Conservation (phyloP, 202 grass and related monocot genomes). For the Cymbopogon flexuosus region DNA sequence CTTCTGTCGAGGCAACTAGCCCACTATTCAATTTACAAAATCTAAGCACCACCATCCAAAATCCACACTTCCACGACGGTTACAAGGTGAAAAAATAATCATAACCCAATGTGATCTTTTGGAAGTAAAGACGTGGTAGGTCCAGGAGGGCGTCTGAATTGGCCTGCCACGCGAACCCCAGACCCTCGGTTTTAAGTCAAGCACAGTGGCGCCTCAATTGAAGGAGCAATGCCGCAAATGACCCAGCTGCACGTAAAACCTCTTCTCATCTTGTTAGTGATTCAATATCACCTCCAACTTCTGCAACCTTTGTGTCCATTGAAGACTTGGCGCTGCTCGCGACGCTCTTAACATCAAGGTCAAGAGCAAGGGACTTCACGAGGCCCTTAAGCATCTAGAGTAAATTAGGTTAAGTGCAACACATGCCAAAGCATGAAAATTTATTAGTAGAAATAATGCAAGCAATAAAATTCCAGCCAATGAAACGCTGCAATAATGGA, state of each 20-base stretch:
- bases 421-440: not conserved
- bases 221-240: not conserved
- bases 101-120: not conserved
- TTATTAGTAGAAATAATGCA: not conserved
- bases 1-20: not conserved
- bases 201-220: not conserved
- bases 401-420: constrained; percentile 44
- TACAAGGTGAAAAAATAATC: constrained; percentile 13
- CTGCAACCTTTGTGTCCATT: constrained; percentile 65
- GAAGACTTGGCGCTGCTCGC: constrained; percentile 62
- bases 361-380: constrained; percentile 79
- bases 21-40: not conserved
- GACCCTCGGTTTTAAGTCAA: not conserved
- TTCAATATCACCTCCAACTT: constrained; percentile 78
- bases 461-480: not conserved
- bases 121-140: not conserved
- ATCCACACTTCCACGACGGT: not conserved
- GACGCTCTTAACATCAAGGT: constrained; percentile 76
- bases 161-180: not conserved
- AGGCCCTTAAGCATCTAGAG: constrained; percentile 76
- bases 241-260: not conserved
- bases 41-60: not conserved
- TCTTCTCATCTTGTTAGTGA: constrained; percentile 51
- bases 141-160: not conserved
- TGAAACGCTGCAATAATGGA: not conserved